These are phyloP conservation scores for Xylaria castorea DNA, from an alignment of 495 filamentous ascomycete species.

Conservation along the genomic window DNA sequence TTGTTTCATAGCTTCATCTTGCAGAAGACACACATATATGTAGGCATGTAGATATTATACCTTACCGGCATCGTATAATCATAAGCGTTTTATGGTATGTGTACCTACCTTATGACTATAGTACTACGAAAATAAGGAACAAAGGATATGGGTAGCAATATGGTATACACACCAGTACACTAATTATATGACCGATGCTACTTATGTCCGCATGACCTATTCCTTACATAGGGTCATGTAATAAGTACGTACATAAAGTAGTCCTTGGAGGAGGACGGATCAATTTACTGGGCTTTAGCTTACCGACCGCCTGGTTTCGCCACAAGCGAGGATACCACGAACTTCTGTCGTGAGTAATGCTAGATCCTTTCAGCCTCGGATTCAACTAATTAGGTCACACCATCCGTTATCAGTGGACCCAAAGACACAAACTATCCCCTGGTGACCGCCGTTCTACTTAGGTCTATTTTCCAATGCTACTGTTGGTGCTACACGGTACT, in stretches of 20 bases:
- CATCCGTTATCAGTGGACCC: background rate
- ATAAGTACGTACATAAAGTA: background rate
- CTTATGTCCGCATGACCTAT: background rate
- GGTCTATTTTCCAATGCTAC: background rate
- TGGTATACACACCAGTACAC: too few relatives aligned
- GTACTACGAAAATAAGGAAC: background rate
- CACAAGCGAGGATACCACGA: constrained; percentile 1
- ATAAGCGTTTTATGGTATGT: background rate
- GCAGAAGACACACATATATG: background rate
- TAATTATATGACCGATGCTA: background rate
- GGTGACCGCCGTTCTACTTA: background rate
- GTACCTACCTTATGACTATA: background rate
- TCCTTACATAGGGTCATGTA: background rate
- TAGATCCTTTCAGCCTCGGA: constrained; percentile 16
- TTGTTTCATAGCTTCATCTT: background rate
- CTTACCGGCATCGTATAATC: background rate
- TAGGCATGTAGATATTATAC: too few relatives aligned
- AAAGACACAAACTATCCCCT: background rate
- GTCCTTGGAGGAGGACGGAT: background rate
- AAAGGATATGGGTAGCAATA: too few relatives aligned
- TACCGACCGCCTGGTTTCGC: constrained; percentile 19
- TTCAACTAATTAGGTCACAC: background rate
- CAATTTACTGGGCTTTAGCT: background rate
- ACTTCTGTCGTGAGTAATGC: background rate
- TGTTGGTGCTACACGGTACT: background rate